Conservation (phyloP, 2,329 filamentous ascomycete species). For the Penicillium janthinellum region DNA sequence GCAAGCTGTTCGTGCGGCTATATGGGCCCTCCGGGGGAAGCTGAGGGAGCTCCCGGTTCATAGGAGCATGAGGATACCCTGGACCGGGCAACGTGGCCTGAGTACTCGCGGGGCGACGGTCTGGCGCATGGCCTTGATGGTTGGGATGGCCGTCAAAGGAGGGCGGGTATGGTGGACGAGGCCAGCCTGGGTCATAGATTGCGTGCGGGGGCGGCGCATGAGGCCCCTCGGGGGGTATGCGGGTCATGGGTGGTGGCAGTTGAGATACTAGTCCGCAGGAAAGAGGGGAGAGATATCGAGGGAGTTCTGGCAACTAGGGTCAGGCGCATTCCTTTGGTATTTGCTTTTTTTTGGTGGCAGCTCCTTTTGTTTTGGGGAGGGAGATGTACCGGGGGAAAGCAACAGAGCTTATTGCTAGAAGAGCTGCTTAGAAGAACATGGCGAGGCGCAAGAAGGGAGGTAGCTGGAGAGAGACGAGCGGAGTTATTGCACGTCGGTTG, state of each 20-base stretch:
- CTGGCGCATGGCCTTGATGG: slow-evolving; percentile 23
- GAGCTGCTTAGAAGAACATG: slow-evolving; percentile 7
- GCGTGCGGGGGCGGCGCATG: slow-evolving; percentile 33
- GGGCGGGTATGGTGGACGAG: slow-evolving; percentile 29
- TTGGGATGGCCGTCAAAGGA: slow-evolving; percentile 25
- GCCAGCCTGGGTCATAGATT: slow-evolving; percentile 38
- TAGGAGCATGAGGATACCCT: slow-evolving; percentile 33
- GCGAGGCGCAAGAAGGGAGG: not conserved
- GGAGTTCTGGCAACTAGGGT: slow-evolving; percentile 8
- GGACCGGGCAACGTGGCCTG: slow-evolving; percentile 33
- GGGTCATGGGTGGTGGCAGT: slow-evolving; percentile 32
- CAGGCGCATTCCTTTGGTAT: slow-evolving; percentile 10
- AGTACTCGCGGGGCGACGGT: slow-evolving; percentile 32
- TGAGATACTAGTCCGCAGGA: slow-evolving; percentile 6
- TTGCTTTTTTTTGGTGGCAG: not conserved
- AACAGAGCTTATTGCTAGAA: not conserved
- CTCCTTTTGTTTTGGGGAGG: not conserved
- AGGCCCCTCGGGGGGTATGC: slow-evolving; percentile 35
- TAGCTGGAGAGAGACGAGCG: not conserved
- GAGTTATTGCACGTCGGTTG: not conserved
- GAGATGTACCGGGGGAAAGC: not conserved
- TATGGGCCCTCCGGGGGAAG: slow-evolving; percentile 38
- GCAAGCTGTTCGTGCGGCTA: slow-evolving; percentile 34
- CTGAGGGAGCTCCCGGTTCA: slow-evolving; percentile 38
- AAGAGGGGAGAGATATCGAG: not conserved